Percentiles rank a stretch among this genome's conserved stretches.
Conservation (phyloP, 371 early-diverging fungal species). For the Rhizopus stolonifer region DNA sequence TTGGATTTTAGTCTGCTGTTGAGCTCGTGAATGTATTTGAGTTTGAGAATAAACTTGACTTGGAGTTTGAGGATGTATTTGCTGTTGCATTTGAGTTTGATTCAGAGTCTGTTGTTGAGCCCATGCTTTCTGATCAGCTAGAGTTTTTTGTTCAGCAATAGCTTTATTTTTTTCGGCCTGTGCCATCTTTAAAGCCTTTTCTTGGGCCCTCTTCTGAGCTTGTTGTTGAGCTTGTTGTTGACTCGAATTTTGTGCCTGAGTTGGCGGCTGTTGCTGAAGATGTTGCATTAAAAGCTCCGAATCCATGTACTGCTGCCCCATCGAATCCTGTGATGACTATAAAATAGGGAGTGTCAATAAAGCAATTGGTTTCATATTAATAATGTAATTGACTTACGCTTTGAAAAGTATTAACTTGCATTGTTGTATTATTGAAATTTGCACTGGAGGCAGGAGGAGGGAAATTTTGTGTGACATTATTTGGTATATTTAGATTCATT, state of each 20-base stretch:
- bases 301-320: conserved; percentile 16
- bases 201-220: conserved; percentile 8
- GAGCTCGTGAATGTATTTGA: too few species aligned
- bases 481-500: conserved; percentile 1
- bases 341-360: not conserved
- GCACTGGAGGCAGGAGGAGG: conserved; percentile 20
- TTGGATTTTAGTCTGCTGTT: too few species aligned
- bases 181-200: too few species aligned
- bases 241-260: conserved; percentile 14
- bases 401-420: conserved; percentile 18
- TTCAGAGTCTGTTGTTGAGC: too few species aligned
- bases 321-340: not conserved
- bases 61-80: too few species aligned
- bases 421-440: conserved; percentile 13
- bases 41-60: too few species aligned
- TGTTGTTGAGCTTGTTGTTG: conserved; percentile 13
- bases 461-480: conserved; percentile 9
- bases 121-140: too few species aligned
- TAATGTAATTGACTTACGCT: too few species aligned
- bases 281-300: conserved; percentile 25
- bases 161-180: too few species aligned
- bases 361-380: too few species aligned
- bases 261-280: conserved; percentile 13
- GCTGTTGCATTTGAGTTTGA: too few species aligned
- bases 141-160: too few species aligned